Conservation (phyloP, 2,329 filamentous ascomycete species). For the Plenodomus tracheiphilus region DNA sequence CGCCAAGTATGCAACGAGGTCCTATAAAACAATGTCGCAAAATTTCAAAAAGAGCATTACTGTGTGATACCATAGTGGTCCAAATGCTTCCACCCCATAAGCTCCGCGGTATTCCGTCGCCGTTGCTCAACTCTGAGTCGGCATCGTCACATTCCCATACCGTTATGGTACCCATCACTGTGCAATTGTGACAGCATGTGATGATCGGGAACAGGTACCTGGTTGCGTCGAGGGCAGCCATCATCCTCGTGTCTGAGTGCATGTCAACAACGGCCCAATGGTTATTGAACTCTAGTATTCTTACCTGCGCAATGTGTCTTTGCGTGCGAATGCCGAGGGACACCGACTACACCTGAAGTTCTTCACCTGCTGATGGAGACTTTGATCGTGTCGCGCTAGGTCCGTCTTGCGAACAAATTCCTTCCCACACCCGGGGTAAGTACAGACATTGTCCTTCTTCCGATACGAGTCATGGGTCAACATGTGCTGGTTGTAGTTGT, state of each 20-base stretch:
- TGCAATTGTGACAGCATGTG: conserved; percentile 15
- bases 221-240: conserved; percentile 66
- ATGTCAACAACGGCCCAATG: not conserved
- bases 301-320: conserved; percentile 81
- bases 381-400: conserved; percentile 60
- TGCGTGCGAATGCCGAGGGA: conserved; percentile 71
- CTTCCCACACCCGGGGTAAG: conserved; percentile 66
- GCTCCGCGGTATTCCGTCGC: no score
- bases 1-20: conserved; percentile 7
- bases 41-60: no score
- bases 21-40: no score
- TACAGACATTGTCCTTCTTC: conserved; percentile 72
- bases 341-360: conserved; percentile 74
- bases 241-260: conserved; percentile 71
- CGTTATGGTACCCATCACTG: conserved; percentile 2
- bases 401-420: conserved; percentile 84
- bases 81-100: not conserved
- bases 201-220: conserved; percentile 16
- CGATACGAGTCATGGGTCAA: conserved; percentile 78
- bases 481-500: conserved; percentile 86
- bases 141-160: conserved; percentile 2
- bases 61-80: not conserved
- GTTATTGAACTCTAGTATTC: conserved; percentile 21
- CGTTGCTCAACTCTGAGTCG: not conserved
- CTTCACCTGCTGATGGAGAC: conserved; percentile 74